phyloP scores from a whole-genome alignment of 2,329 filamentous ascomycete species.

The Microdochium paspali region DNA sequence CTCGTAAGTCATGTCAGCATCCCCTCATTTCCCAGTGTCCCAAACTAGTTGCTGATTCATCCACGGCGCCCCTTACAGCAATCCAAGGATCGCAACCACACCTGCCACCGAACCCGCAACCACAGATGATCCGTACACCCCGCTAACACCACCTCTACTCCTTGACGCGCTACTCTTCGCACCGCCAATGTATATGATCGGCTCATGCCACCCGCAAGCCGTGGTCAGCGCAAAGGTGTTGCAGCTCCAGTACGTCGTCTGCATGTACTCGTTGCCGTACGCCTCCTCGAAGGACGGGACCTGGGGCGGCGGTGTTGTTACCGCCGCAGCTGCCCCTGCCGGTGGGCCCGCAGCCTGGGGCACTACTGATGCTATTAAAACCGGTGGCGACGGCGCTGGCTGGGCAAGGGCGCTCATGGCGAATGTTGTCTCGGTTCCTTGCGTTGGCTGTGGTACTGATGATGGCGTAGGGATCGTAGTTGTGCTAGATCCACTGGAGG shows the following conservation, averaged over 20 bases:
- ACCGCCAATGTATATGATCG: background rate
- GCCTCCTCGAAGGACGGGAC: background rate
- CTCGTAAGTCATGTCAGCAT: too few relatives aligned
- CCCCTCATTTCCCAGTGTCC: too few relatives aligned
- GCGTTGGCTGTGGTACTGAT: background rate
- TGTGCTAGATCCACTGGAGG: background rate
- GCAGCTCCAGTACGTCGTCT: background rate
- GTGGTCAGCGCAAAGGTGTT: background rate
- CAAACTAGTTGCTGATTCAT: too few relatives aligned
- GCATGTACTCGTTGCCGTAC: background rate
- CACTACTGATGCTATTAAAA: background rate
- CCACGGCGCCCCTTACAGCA: too few relatives aligned
- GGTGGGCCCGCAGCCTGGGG: too few relatives aligned
- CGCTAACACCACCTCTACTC: too few relatives aligned
- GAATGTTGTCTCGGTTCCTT: background rate
- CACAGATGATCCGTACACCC: too few relatives aligned
- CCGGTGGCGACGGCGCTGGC: background rate
- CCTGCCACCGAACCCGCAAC: too few relatives aligned
- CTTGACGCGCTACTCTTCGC: too few relatives aligned
- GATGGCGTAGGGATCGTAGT: background rate
- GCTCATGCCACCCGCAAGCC: background rate
- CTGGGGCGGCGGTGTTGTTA: background rate
- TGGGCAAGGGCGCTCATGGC: background rate
- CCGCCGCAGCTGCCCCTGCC: background rate
- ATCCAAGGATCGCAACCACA: too few relatives aligned